phyloP scores from a whole-genome alignment of 345 rosid species.

The Mercurialis annua region DNA sequence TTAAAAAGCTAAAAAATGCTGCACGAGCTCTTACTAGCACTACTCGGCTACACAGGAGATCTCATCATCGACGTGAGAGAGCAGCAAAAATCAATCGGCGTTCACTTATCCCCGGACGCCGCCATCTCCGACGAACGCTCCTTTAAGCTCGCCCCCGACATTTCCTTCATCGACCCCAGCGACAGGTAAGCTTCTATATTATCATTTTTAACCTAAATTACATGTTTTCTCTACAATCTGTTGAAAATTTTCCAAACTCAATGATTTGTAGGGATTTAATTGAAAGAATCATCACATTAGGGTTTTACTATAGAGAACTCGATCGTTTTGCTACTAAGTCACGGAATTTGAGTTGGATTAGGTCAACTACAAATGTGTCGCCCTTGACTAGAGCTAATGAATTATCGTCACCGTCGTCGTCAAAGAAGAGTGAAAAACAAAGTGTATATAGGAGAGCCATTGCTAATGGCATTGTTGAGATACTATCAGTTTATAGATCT shows the following conservation, averaged over 20 bases:
- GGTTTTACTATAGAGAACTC: constrained; percentile 88
- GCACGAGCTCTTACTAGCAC: constrained; percentile 86
- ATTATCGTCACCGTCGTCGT: constrained; percentile 39
- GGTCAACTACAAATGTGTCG: constrained; percentile 47
- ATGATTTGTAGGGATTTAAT: constrained; percentile 63
- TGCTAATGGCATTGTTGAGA: constrained; percentile 93
- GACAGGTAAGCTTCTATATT: constrained; percentile 46
- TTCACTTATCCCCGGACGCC: constrained; percentile 49
- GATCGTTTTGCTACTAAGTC: constrained; percentile 76
- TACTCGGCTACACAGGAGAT: constrained; percentile 88
- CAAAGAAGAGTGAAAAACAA: constrained; percentile 32
- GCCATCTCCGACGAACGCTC: constrained; percentile 61
- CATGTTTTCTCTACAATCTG: too few species aligned
- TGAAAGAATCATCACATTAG: constrained; percentile 76
- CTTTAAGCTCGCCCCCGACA: constrained; percentile 86
- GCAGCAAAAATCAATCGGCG: constrained; percentile 55
- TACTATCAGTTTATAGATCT: constrained; percentile 74
- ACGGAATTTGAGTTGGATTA: constrained; percentile 81
- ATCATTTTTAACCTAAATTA: too few species aligned
- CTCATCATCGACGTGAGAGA: constrained; percentile 86
- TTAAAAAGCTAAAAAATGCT: constrained; percentile 39
- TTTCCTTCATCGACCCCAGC: constrained; percentile 80
- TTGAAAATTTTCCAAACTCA: neutral
- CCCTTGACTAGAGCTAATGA: constrained; percentile 51
- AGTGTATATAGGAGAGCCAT: constrained; percentile 83